Evolutionary conservation across 192 early-diverging fungal genomes (phyloP), one percentile per base, ranked within the genome.

Genomic region (Pilobolus umbonatus): DNA sequence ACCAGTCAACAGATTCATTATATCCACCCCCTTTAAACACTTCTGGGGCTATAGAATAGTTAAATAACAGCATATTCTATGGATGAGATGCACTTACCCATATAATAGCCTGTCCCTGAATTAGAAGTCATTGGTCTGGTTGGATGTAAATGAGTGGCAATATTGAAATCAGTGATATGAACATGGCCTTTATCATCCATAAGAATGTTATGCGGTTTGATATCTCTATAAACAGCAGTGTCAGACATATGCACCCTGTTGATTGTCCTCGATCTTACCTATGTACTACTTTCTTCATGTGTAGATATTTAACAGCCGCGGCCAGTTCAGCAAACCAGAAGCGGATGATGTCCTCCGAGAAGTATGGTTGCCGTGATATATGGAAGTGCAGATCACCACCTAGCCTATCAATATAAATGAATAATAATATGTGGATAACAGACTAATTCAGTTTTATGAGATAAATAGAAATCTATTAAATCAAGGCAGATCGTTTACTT

Each of bases 141-240:
- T 68, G 78, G 35, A 44, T 58, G 53, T 48, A 80, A 85, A 77
- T n/a, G 88, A 84, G 21, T 36, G 15, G 94, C 94, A 74, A 98
- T 95, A 75, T 98, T 98, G 63, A 98, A 98, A 71, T 98, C 96
- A 21, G 92, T 94, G 68, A 98, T 69, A 47, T 90, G 89, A 10
- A 86, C 88, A 67, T 98, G 93, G 4, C 96, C 96, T 34, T 76
- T 72, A 43, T 81, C 76, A 60, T 88, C 85, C 51, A 91, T 59
- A 38, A 91, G 71, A 1, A 91, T 76, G 65, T 98, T 96, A 64
- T 98, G 93, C 0, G 96, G 96, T 72, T 97, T 98, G 53, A 98
- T 79, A 69, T 98, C 96, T 46, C 82, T 78, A 40, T 19, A 35
- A 6, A 39, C n/a, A 6, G 14, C 10, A 31, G 7, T 49, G 53